Percentiles rank a stretch among this genome's conserved stretches.
Evolutionary conservation across 179 eudicot genomes (phyloP).

Genomic region (Spinacia oleracea): DNA sequence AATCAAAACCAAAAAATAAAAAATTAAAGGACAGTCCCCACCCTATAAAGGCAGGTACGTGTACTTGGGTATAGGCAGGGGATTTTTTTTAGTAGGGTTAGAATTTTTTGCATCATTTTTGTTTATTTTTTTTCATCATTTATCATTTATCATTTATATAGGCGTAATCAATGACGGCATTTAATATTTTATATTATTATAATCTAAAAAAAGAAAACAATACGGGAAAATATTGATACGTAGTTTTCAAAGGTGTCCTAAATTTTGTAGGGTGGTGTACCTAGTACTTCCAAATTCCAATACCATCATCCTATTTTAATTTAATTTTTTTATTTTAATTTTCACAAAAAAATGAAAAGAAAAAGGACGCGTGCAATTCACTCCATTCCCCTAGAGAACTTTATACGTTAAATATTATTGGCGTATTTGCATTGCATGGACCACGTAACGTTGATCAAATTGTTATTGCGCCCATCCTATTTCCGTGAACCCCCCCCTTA

Average conservation of each 20-base stretch:
- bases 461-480: constrained; percentile 24
- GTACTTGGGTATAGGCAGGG: neutral
- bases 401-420: neutral
- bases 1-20: neutral
- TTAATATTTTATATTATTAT: too few relatives aligned
- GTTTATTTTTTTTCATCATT: too few relatives aligned
- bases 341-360: neutral
- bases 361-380: constrained; percentile 3
- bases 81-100: neutral
- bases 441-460: constrained; percentile 31
- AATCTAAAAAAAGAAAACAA: neutral
- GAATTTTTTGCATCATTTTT: neutral
- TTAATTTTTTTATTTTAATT: too few relatives aligned
- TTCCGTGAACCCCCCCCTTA: constrained; percentile 15
- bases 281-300: too few relatives aligned
- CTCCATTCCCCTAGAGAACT: constrained; percentile 3
- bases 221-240: constrained; percentile 9
- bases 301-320: too few relatives aligned
- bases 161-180: constrained; percentile 15
- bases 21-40: constrained; percentile 10
- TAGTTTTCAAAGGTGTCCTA: constrained; percentile 16
- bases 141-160: too few relatives aligned
- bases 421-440: constrained; percentile 19
- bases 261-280: neutral
- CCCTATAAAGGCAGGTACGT: constrained; percentile 13